A percentile compares a stretch with the other conserved stretches of the same genome.
Evolutionary conservation across 768 basidiomycete genomes (phyloP).

Genomic region (Leccinum aurantiacum): DNA sequence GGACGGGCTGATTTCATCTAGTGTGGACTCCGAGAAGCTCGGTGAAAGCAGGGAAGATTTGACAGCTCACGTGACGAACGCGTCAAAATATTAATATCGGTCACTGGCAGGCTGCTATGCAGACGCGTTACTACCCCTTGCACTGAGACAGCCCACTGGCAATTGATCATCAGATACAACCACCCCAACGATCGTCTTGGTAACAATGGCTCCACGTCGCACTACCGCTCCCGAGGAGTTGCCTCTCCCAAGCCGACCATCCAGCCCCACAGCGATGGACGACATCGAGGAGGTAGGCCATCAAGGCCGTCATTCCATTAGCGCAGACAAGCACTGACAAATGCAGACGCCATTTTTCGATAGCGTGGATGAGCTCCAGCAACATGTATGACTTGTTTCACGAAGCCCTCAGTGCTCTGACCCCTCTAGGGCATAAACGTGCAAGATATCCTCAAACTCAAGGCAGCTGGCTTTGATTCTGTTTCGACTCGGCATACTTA

Average conservation of each 20-base stretch:
- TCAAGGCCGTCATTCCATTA: neutral
- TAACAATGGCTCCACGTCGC: too few relatives aligned
- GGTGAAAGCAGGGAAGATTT: conserved; percentile 1
- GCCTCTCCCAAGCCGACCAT: too few relatives aligned
- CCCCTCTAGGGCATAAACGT: conserved; percentile 81
- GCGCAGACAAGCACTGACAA: neutral
- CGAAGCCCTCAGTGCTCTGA: conserved; percentile 9
- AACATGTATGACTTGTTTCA: conserved; percentile 51
- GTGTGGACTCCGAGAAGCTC: too few relatives aligned
- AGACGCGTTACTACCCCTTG: too few relatives aligned
- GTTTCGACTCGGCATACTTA: neutral
- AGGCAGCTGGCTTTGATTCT: conserved; percentile 43
- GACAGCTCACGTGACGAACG: too few relatives aligned
- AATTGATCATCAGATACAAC: too few relatives aligned
- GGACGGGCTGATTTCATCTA: too few relatives aligned
- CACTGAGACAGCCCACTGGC: too few relatives aligned
- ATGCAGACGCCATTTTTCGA: conserved; percentile 65
- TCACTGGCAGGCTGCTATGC: too few relatives aligned
- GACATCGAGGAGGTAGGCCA: conserved; percentile 43
- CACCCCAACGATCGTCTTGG: too few relatives aligned
- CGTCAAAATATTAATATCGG: too few relatives aligned
- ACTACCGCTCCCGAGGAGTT: too few relatives aligned
- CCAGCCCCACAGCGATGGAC: conserved; percentile 18
- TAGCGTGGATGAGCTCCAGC: conserved; percentile 80
- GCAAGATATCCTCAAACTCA: conserved; percentile 93